phyloP scores from a whole-genome alignment of 768 basidiomycete species.

The Naganishia kalamii region DNA sequence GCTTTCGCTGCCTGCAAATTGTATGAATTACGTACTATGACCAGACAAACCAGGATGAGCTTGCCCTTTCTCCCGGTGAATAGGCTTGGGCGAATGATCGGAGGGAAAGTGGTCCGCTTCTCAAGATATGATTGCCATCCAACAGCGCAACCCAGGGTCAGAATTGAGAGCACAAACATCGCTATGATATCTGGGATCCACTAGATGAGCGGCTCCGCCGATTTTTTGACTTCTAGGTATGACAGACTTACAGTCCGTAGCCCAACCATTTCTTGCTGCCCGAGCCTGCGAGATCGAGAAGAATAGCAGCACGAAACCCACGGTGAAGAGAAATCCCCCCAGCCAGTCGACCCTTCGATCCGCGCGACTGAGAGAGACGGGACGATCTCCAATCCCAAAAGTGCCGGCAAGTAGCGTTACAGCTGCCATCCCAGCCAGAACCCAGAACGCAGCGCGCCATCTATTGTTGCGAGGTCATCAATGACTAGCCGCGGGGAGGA shows the following conservation, averaged over 20 bases:
- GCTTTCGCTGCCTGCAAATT: too few species aligned
- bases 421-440: background rate
- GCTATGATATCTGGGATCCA: background rate
- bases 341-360: background rate
- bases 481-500: too few species aligned
- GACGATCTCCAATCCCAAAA: background rate
- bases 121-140: constrained; percentile 5
- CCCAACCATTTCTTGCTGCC: background rate
- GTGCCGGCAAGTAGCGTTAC: background rate
- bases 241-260: background rate
- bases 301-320: background rate
- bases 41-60: background rate
- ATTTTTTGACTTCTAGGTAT: background rate
- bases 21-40: background rate
- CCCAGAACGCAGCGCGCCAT: background rate
- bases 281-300: background rate
- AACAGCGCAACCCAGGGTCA: background rate
- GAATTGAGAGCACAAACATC: background rate
- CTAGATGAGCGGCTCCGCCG: background rate
- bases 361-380: background rate
- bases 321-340: background rate
- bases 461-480: too few species aligned
- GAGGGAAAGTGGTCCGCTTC: background rate
- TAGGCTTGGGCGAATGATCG: background rate
- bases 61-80: background rate